A percentile compares a stretch with the other conserved stretches of the same genome.
Conservation (phyloP, 2,329 filamentous ascomycete genomes). For the Metarhizium guizhouense region DNA sequence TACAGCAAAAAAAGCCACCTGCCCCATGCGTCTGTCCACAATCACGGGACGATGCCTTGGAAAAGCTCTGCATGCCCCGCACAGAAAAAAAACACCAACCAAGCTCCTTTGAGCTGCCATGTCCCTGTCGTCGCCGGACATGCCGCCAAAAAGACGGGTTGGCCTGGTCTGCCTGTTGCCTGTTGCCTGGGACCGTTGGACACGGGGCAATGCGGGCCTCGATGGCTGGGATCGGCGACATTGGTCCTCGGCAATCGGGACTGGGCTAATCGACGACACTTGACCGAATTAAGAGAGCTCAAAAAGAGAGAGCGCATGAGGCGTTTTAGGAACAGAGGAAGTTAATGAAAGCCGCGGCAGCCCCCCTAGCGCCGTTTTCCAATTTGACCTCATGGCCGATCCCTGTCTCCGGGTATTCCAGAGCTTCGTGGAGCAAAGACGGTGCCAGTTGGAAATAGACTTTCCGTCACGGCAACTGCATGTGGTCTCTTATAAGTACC, state of each 20-base stretch:
- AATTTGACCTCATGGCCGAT: neutral
- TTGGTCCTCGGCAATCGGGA: conserved; percentile 3
- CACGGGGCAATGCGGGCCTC: neutral
- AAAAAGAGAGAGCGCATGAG: neutral
- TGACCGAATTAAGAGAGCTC: neutral
- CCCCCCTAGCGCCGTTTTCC: neutral
- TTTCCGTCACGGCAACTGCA: neutral
- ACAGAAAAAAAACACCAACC: neutral
- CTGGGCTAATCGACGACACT: neutral
- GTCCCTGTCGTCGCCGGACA: neutral
- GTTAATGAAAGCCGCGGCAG: conserved; percentile 3
- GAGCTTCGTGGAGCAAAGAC: too few relatives aligned
- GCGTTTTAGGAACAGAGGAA: neutral
- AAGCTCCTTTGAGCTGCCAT: neutral
- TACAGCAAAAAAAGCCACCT: too few relatives aligned
- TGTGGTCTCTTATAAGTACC: too few relatives aligned
- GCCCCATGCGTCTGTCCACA: neutral
- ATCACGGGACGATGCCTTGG: neutral
- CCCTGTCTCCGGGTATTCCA: neutral
- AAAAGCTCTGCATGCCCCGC: neutral
- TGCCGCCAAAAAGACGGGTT: neutral
- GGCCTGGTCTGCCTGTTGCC: neutral
- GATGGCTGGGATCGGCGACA: neutral
- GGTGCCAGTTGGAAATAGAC: neutral
- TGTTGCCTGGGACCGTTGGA: neutral